These are phyloP conservation scores for Komagataella phaffii DNA, from an alignment of 805 yeast genomes.

Conservation along the genomic window DNA sequence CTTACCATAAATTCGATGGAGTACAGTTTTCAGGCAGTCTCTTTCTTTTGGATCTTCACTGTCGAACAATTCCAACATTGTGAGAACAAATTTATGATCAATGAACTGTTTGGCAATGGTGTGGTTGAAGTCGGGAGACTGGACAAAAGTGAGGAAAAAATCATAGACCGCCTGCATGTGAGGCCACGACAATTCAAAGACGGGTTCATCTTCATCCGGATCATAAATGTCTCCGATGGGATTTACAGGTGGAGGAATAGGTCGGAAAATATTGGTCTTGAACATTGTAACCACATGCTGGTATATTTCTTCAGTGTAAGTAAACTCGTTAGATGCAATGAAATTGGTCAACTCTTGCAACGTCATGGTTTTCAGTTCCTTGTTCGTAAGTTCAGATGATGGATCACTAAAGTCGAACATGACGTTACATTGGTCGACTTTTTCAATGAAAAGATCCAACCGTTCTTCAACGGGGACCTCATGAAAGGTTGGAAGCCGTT, in stretches of 20 bases:
- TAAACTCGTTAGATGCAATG: slow-evolving; percentile 68
- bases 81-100: slow-evolving; percentile 79
- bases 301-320: slow-evolving; percentile 86
- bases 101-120: slow-evolving; percentile 87
- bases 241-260: slow-evolving; percentile 96
- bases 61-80: slow-evolving; percentile 80
- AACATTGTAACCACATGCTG: slow-evolving; percentile 83
- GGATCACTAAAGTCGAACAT: slow-evolving; percentile 93
- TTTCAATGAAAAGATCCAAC: slow-evolving; percentile 67
- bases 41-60: slow-evolving; percentile 95
- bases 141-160: slow-evolving; percentile 83
- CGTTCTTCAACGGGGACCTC: slow-evolving; percentile 74
- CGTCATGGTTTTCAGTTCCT: slow-evolving; percentile 80
- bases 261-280: slow-evolving; percentile 77
- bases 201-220: slow-evolving; percentile 98
- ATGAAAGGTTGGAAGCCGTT: slow-evolving; percentile 74
- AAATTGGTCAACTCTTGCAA: slow-evolving; percentile 83
- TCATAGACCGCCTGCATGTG: slow-evolving; percentile 97
- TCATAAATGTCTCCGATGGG: slow-evolving; percentile 94
- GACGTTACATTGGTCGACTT: slow-evolving; percentile 88
- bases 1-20: slow-evolving; percentile 94
- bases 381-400: slow-evolving; percentile 80
- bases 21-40: slow-evolving; percentile 86
- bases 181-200: slow-evolving; percentile 94
- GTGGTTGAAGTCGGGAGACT: slow-evolving; percentile 89